Evolutionary conservation across 371 early-diverging fungal species (phyloP), one percentile per base, ranked within the genome.

Genomic region (Lichtheimia ornata): DNA sequence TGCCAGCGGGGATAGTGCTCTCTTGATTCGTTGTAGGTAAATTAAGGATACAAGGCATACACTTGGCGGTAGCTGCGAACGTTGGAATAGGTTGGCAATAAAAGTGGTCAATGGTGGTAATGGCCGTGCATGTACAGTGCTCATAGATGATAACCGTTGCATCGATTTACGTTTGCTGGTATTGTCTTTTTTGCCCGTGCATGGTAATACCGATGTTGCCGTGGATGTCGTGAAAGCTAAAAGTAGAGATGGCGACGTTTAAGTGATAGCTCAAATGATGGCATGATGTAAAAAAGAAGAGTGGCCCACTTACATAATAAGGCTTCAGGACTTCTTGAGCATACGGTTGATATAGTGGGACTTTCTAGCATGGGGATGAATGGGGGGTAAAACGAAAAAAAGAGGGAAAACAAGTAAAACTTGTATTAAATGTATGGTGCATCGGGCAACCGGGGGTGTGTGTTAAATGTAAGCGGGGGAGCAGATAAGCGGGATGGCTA

Each of bases 1-100:
- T 44, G 92, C 90, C 62, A 81, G 77, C 25, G 69, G 73, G 1
- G 88, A 85, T 59, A 91, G 62, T 27, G 77, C 70, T n/a, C 68
- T 72, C 65, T 89, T 85, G n/a, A 90, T 77, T 53, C 90, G 77
- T 56, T 89, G 83, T n/a, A 91, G 82, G 64, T 91, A 91, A 40
- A 91, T 85, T 42, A 90, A 67, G 0, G 88, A 84, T 5, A 88
- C 86, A 2, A 88, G 82, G 22, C 89, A 79, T 20, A 77, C 73
- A 52, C 70, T 69, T 12, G 81, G 78, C 15, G 76, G 66, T 45
- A 79, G 57, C 62, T 74, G 72, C 6, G 75, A 76, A 45, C 75
- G 62, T 59, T 69, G 53, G 42, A 79, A 76, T 28, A 79, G 59
- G 4, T 60, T 72, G 27, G 72, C 72, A 58, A 79, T 76, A 53